A percentile compares a stretch with the other conserved stretches of the same genome.
Conservation (phyloP, 169 alveolate species). For the Theileria luwenshuni region DNA sequence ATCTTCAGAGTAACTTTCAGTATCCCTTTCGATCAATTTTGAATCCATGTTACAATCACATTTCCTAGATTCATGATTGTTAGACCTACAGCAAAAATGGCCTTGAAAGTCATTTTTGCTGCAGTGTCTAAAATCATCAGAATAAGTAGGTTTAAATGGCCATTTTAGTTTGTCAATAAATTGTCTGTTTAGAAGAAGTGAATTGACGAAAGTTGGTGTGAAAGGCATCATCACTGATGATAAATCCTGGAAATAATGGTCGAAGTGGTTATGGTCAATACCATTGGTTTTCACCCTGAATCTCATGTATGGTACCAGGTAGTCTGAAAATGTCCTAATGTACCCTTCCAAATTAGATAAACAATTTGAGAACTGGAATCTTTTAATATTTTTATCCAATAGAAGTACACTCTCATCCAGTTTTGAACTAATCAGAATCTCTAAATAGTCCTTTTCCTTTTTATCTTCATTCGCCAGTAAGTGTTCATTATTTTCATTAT, state of each 20-base stretch:
- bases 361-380: constrained; percentile 34
- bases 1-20: background rate
- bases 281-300: background rate
- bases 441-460: background rate
- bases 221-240: constrained; percentile 31
- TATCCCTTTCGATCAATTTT: no score
- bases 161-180: background rate
- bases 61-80: no score
- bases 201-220: constrained; percentile 26
- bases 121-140: no score
- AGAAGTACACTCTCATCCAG: constrained; percentile 4
- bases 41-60: no score
- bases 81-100: no score
- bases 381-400: constrained; percentile 5
- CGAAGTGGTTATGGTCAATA: background rate
- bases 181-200: constrained; percentile 16
- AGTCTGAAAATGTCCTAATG: constrained; percentile 33
- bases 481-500: no score
- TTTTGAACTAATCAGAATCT: background rate
- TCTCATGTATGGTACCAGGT: constrained; percentile 32
- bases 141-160: background rate
- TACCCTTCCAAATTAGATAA: constrained; percentile 13
- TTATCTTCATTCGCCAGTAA: background rate
- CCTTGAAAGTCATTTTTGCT: no score
- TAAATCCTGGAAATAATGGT: constrained; percentile 8